phyloP scores from a whole-genome alignment of 164 flowering plant species.

The Hamamelis virginiana region DNA sequence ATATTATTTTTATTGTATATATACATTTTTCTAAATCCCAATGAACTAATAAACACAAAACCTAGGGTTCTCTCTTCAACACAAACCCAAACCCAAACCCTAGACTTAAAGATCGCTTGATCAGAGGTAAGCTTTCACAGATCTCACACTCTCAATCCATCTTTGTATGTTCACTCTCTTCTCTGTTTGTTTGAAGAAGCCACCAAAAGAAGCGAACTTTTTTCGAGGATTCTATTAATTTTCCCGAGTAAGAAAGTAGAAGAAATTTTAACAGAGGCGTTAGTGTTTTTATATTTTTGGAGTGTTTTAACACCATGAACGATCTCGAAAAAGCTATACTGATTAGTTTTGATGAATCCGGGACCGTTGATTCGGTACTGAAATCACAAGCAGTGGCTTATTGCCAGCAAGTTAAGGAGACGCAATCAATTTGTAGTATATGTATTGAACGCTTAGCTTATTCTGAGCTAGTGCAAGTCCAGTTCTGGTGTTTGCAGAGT shows the following conservation, averaged over 20 bases:
- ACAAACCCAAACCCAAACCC: background rate
- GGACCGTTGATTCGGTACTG: constrained; percentile 55
- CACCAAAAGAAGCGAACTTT: background rate
- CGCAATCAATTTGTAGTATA: constrained; percentile 50
- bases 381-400: constrained; percentile 69
- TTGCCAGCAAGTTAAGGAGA: constrained; percentile 65
- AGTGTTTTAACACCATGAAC: constrained; percentile 45
- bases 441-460: constrained; percentile 65
- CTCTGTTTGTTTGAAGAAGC: background rate
- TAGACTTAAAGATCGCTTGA: background rate
- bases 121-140: background rate
- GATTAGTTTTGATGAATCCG: constrained; percentile 89
- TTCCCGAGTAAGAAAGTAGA: background rate
- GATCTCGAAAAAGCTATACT: constrained; percentile 88
- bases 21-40: too few relatives aligned
- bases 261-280: background rate
- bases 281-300: background rate
- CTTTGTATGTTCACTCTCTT: background rate
- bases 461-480: constrained; percentile 62
- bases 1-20: too few relatives aligned
- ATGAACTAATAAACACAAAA: background rate
- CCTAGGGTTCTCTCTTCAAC: background rate
- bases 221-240: background rate
- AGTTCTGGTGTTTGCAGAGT: constrained; percentile 95
- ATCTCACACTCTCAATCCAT: background rate